Percentiles rank a stretch among this genome's conserved stretches.
phyloP scores from a whole-genome alignment of 2,329 filamentous ascomycete species.

The Ambrosiella beaveri region DNA sequence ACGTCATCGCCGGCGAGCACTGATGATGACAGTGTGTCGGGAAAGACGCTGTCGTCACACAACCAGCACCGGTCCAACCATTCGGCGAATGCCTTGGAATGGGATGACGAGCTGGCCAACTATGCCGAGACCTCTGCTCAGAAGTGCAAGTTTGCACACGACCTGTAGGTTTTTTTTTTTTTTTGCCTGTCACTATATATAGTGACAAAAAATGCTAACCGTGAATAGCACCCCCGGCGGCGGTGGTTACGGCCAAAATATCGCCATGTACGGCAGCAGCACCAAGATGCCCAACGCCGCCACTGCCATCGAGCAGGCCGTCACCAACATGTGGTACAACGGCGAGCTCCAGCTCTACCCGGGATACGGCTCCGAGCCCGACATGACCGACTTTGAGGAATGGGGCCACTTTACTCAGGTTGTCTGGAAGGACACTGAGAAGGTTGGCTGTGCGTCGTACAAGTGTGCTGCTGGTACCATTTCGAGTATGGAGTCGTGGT shows the following conservation, averaged over 20 bases:
- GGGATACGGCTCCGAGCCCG: constrained; percentile 43
- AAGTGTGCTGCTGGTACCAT: constrained; percentile 40
- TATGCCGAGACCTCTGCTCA: constrained; percentile 48
- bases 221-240: constrained; percentile 32
- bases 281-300: constrained; percentile 20
- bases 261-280: constrained; percentile 45
- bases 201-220: not conserved
- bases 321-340: constrained; percentile 82
- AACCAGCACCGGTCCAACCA: constrained; percentile 78
- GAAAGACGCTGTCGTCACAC: constrained; percentile 47
- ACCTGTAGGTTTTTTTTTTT: constrained; percentile 42
- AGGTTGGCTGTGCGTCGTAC: constrained; percentile 44
- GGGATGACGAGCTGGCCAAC: constrained; percentile 44
- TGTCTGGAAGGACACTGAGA: constrained; percentile 24
- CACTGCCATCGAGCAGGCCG: constrained; percentile 44
- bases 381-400: constrained; percentile 41
- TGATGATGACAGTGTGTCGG: constrained; percentile 15
- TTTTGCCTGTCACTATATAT: not conserved
- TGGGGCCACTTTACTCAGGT: constrained; percentile 41
- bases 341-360: constrained; percentile 45
- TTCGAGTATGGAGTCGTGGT: constrained; percentile 38
- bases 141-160: constrained; percentile 56
- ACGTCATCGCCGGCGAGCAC: constrained; percentile 18
- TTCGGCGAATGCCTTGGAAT: constrained; percentile 46
- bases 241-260: constrained; percentile 76